A percentile compares a stretch with the other conserved stretches of the same genome.
Conservation (phyloP, 495 filamentous ascomycete genomes). For the Neurospora africana region DNA sequence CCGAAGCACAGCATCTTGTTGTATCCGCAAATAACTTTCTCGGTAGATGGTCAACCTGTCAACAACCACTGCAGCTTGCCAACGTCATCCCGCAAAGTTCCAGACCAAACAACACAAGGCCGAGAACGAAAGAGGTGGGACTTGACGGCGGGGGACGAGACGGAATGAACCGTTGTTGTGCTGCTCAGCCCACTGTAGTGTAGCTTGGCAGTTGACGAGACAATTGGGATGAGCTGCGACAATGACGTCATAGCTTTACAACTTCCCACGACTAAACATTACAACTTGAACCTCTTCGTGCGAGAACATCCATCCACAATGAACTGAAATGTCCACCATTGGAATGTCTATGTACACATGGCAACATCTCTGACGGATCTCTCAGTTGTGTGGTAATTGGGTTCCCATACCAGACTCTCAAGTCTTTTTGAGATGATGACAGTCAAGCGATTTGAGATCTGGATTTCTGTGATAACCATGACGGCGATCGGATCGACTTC, state of each 20-base stretch:
- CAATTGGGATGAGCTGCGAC: not conserved
- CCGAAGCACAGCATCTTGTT: not conserved
- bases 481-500: not conserved
- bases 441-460: not conserved
- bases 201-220: not conserved
- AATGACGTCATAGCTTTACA: not conserved
- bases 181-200: not conserved
- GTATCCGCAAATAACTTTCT: not conserved
- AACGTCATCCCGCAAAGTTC: not conserved
- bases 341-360: not conserved
- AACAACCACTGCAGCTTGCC: not conserved
- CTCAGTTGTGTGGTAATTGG: not conserved
- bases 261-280: not conserved
- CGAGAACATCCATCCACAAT: not conserved
- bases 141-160: not conserved
- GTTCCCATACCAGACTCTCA: not conserved
- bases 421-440: not conserved
- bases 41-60: not conserved
- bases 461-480: not conserved
- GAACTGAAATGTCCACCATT: not conserved
- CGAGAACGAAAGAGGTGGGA: not conserved
- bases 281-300: not conserved
- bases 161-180: not conserved
- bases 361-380: not conserved
- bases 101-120: not conserved